These are phyloP conservation scores for Elsinoe fawcettii DNA, from an alignment of 2,329 filamentous ascomycete species.

Conservation along the genomic window DNA sequence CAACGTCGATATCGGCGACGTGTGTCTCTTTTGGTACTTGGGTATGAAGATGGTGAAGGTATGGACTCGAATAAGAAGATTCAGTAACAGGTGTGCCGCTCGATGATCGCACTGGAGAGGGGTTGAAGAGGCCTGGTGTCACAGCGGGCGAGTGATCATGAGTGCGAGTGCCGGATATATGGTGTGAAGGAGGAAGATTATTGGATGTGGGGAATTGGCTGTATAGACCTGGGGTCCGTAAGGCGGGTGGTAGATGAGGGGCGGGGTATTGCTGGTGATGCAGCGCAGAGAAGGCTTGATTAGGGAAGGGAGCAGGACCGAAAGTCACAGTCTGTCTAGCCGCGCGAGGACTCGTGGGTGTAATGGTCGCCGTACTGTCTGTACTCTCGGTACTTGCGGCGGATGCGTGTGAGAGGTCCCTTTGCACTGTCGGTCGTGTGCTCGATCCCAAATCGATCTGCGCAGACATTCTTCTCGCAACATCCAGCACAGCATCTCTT, in stretches of 20 bases:
- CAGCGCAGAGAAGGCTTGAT: conserved; percentile 44
- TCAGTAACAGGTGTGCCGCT: conserved; percentile 28
- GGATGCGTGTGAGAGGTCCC: conserved; percentile 36
- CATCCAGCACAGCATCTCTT: conserved; percentile 9
- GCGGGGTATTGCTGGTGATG: conserved; percentile 39
- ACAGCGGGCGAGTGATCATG: conserved; percentile 40
- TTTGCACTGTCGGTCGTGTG: conserved; percentile 32
- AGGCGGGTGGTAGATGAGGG: conserved; percentile 30
- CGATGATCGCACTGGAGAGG: conserved; percentile 22
- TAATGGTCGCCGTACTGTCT: conserved; percentile 30
- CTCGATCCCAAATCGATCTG: conserved; percentile 16
- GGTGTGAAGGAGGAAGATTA: conserved; percentile 33
- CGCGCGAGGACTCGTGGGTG: conserved; percentile 23
- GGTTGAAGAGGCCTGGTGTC: conserved; percentile 43
- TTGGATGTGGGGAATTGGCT: conserved; percentile 34
- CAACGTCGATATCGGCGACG: conserved; percentile 82
- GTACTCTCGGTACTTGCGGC: conserved; percentile 36
- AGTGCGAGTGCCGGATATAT: conserved; percentile 35
- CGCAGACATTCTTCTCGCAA: conserved; percentile 9
- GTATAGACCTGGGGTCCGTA: conserved; percentile 38
- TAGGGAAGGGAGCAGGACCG: conserved; percentile 37
- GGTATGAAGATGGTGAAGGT: conserved; percentile 42
- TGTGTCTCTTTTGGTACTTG: conserved; percentile 59
- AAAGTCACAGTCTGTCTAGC: conserved; percentile 22
- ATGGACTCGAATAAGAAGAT: conserved; percentile 42